A percentile compares a stretch with the other conserved stretches of the same genome.
Evolutionary conservation across 148 eudicot species (phyloP).

Genomic region (Cornus suecica): DNA sequence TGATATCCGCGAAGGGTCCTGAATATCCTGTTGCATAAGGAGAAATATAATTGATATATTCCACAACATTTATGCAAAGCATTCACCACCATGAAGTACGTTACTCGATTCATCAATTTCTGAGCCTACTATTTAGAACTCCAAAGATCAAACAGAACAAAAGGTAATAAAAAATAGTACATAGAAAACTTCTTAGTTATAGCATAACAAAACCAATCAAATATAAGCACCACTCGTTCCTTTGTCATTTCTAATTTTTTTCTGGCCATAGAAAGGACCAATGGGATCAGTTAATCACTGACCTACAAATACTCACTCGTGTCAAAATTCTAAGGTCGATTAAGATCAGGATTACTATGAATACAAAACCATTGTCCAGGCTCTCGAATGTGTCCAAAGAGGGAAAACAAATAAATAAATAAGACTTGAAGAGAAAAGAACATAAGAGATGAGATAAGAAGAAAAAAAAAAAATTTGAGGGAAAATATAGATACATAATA

Average conservation of each 20-base stretch:
- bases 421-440: background rate
- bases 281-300: background rate
- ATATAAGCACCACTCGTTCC: background rate
- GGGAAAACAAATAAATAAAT: too few species aligned
- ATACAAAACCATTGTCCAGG: background rate
- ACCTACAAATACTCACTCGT: background rate
- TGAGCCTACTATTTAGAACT: background rate
- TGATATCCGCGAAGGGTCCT: slow-evolving; percentile 13
- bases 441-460: background rate
- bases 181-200: too few species aligned
- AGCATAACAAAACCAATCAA: background rate
- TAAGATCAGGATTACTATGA: background rate
- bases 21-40: slow-evolving; percentile 9
- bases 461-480: too few species aligned
- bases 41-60: background rate
- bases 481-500: too few species aligned
- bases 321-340: background rate
- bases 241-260: background rate
- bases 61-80: background rate
- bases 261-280: background rate
- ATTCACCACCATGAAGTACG: background rate
- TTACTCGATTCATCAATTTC: background rate
- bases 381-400: background rate
- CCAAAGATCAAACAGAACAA: background rate
- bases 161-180: background rate